A percentile compares a stretch with the other conserved stretches of the same genome.
Conservation (phyloP, 2,329 filamentous ascomycete genomes). For the Paraconiothyrium sp. region DNA sequence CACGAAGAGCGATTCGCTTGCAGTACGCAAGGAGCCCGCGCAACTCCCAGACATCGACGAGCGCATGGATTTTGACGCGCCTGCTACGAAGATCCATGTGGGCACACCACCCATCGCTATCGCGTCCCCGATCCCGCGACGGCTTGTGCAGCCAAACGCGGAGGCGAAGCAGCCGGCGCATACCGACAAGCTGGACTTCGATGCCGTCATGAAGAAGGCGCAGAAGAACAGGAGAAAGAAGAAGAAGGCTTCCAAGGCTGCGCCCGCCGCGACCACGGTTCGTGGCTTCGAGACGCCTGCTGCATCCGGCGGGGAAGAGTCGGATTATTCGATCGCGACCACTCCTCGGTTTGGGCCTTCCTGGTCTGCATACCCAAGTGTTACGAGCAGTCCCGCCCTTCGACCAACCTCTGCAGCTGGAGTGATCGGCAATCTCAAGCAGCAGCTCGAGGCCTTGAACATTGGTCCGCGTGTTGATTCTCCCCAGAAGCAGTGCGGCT, state of each 20-base stretch:
- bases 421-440: conserved; percentile 83
- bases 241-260: conserved; percentile 43
- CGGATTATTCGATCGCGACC: conserved; percentile 56
- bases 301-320: conserved; percentile 65
- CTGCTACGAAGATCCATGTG: conserved; percentile 32
- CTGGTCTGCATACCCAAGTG: conserved; percentile 57
- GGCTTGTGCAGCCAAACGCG: conserved; percentile 32
- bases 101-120: conserved; percentile 51
- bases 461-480: conserved; percentile 68
- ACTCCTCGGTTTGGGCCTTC: conserved; percentile 55
- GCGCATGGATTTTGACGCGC: conserved; percentile 38
- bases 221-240: conserved; percentile 52
- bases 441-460: conserved; percentile 81
- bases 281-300: conserved; percentile 62
- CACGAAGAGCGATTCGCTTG: conserved; percentile 21
- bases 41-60: conserved; percentile 26
- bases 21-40: conserved; percentile 26
- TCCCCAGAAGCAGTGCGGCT: conserved; percentile 57
- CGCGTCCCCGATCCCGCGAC: conserved; percentile 43
- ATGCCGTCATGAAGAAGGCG: conserved; percentile 48
- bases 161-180: conserved; percentile 35
- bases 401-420: conserved; percentile 63
- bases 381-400: conserved; percentile 62
- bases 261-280: conserved; percentile 48
- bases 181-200: conserved; percentile 50